Evolutionary conservation across 1,284 basidiomycete species (phyloP).

Genomic region (Trichosporon ovoides): DNA sequence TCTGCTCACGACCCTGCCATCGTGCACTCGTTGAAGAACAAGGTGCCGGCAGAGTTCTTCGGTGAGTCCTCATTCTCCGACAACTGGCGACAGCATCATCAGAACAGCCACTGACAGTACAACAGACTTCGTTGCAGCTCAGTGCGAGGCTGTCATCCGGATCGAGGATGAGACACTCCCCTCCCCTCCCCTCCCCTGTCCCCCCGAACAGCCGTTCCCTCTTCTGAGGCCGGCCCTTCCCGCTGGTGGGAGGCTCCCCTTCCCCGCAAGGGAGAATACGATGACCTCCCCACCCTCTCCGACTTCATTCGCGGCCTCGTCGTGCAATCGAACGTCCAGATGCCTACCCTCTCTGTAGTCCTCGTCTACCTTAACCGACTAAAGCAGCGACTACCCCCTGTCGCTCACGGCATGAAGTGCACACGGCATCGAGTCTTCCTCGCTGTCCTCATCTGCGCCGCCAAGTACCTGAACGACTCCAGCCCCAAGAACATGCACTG

Average conservation of each 20-base stretch:
- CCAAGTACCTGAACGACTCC: conserved; percentile 97
- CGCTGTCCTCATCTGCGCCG: conserved; percentile 88
- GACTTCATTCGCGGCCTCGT: conserved; percentile 83
- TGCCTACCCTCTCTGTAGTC: conserved; percentile 86
- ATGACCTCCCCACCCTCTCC: conserved; percentile 63
- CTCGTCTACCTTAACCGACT: conserved; percentile 89
- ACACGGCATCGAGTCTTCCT: conserved; percentile 93
- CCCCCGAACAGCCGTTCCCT: conserved; percentile 14
- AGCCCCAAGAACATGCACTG: conserved; percentile 94
- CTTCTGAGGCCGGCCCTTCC: conserved; percentile 17
- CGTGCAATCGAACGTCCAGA: conserved; percentile 80
- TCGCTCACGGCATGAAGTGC: conserved; percentile 64
- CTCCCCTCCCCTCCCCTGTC: conserved; percentile 21
- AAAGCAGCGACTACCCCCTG: conserved; percentile 69
- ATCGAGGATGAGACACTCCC: conserved; percentile 29
- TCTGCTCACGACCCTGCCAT: conserved; percentile 65
- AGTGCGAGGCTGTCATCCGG: conserved; percentile 41
- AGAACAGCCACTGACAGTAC: conserved; percentile 49
- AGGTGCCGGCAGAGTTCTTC: conserved; percentile 59
- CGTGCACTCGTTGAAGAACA: conserved; percentile 39
- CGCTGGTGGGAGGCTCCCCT: conserved; percentile 44
- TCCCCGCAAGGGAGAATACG: conserved; percentile 32
- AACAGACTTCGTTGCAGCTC: conserved; percentile 30
- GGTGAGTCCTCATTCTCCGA: conserved; percentile 49
- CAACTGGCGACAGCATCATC: neutral